These are phyloP conservation scores for Heterobasidion irregulare DNA, from an alignment of 1,284 basidiomycete species.

Conservation along the genomic window DNA sequence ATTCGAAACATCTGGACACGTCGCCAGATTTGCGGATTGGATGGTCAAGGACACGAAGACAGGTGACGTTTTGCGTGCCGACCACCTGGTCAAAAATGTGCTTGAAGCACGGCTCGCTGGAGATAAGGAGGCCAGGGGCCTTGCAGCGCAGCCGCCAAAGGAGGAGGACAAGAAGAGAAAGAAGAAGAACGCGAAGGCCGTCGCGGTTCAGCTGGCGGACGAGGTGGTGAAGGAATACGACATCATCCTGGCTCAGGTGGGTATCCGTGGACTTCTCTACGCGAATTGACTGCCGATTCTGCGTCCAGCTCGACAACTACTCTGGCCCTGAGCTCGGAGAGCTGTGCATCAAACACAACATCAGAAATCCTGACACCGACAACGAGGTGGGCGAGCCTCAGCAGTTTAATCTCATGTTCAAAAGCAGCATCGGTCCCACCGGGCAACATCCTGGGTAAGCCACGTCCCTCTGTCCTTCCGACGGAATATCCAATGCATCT, in stretches of 20 bases:
- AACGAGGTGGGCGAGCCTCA: conserved; percentile 92
- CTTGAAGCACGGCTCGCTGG: conserved; percentile 86
- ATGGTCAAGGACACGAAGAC: conserved; percentile 96
- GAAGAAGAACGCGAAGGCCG: conserved; percentile 72
- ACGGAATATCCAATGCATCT: neutral
- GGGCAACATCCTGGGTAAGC: conserved; percentile 90
- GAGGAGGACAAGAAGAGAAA: conserved; percentile 77
- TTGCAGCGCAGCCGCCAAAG: conserved; percentile 37
- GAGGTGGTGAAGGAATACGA: conserved; percentile 76
- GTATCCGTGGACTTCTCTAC: conserved; percentile 15
- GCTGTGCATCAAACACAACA: conserved; percentile 77
- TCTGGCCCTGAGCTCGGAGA: conserved; percentile 85
- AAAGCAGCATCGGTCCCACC: conserved; percentile 94
- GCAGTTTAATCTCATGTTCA: conserved; percentile 99
- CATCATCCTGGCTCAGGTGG: conserved; percentile 75
- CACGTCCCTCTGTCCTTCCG: neutral
- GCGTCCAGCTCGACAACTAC: conserved; percentile 86
- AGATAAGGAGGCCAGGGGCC: conserved; percentile 87
- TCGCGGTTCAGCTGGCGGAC: conserved; percentile 75
- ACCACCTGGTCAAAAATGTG: conserved; percentile 94
- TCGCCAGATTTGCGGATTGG: conserved; percentile 98
- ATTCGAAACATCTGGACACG: conserved; percentile 97
- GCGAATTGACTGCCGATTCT: neutral
- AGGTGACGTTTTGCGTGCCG: conserved; percentile 94
- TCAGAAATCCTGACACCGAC: conserved; percentile 87